Conservation (phyloP, 192 early-diverging fungal species). For the Umbelopsis ramanniana region DNA sequence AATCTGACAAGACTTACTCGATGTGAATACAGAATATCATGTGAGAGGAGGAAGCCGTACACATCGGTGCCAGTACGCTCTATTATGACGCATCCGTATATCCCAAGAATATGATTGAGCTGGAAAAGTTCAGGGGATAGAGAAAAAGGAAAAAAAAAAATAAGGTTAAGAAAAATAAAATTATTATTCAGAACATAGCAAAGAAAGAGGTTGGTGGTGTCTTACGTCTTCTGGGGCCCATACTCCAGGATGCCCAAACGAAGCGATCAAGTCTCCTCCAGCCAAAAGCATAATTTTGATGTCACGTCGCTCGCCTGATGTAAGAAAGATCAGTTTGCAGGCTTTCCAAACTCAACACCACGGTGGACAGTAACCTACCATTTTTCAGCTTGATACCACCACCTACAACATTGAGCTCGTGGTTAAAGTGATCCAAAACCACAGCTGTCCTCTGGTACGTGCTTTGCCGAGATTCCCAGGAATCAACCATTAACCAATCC, state of each 20-base stretch:
- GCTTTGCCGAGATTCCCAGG: constrained; percentile 86
- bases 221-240: constrained; percentile 89
- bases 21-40: constrained; percentile 90
- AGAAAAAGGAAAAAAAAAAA: no score
- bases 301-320: constrained; percentile 53
- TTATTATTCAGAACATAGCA: background rate
- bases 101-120: constrained; percentile 83
- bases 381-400: constrained; percentile 68
- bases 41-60: constrained; percentile 87
- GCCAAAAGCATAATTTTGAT: constrained; percentile 93
- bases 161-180: background rate
- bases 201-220: background rate
- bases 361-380: constrained; percentile 44
- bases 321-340: background rate
- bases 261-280: constrained; percentile 96
- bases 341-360: background rate
- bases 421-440: constrained; percentile 95
- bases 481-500: constrained; percentile 96
- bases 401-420: constrained; percentile 76
- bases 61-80: constrained; percentile 95
- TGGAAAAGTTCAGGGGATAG: background rate
- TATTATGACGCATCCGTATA: constrained; percentile 93
- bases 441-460: constrained; percentile 84
- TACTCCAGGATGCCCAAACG: constrained; percentile 88
- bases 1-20: constrained; percentile 50